A percentile compares a stretch with the other conserved stretches of the same genome.
Evolutionary conservation across 1,139 yeast genomes (phyloP).

Genomic region (Petasospora rhodanensis): DNA sequence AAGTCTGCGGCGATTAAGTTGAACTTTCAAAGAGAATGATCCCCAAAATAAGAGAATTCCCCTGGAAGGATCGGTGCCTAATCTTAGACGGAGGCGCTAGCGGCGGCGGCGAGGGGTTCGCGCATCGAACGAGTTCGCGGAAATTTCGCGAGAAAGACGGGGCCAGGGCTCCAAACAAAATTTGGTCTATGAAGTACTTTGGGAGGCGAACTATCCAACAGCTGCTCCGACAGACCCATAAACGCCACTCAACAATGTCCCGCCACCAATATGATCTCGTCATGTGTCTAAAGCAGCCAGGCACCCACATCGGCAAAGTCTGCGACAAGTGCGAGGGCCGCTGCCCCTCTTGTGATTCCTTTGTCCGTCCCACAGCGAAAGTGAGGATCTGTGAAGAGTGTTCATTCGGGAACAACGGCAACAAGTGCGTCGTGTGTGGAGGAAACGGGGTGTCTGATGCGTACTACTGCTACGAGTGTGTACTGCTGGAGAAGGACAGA

Average conservation of each 20-base stretch:
- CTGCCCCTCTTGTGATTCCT: conserved; percentile 89
- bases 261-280: conserved; percentile 86
- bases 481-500: conserved; percentile 69
- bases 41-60: too few species aligned
- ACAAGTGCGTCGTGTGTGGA: conserved; percentile 76
- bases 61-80: too few species aligned
- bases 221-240: too few species aligned
- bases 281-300: conserved; percentile 85
- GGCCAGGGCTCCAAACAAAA: too few species aligned
- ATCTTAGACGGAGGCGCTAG: too few species aligned
- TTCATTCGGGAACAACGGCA: conserved; percentile 61
- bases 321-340: conserved; percentile 89
- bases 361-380: conserved; percentile 67
- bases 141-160: too few species aligned
- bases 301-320: conserved; percentile 61
- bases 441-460: conserved; percentile 60
- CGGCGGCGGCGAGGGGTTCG: too few species aligned
- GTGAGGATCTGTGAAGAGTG: conserved; percentile 86
- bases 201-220: too few species aligned
- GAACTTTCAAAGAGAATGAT: too few species aligned
- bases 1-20: too few species aligned
- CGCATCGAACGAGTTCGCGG: too few species aligned
- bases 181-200: too few species aligned
- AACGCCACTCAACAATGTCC: conserved; percentile 55
- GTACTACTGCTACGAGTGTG: conserved; percentile 85